These are phyloP conservation scores for Aristolochia californica DNA, from an alignment of 164 flowering plant species.

Conservation along the genomic window DNA sequence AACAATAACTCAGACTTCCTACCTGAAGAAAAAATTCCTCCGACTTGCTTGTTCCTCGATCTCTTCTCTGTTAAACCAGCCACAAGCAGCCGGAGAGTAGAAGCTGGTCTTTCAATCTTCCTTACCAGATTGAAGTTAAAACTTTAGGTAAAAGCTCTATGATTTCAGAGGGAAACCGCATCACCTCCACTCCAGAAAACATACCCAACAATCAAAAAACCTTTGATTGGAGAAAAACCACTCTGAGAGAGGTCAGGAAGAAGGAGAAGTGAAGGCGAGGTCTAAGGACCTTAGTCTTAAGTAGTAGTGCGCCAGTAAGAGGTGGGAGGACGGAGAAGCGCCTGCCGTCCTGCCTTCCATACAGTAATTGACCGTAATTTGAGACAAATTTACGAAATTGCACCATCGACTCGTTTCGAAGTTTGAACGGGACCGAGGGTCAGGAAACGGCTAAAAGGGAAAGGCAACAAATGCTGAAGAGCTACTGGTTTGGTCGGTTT, in stretches of 20 bases:
- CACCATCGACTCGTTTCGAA: slow-evolving; percentile 24
- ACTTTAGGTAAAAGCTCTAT: too few species aligned
- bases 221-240: slow-evolving; percentile 10
- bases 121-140: too few species aligned
- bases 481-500: slow-evolving; percentile 40
- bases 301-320: slow-evolving; percentile 26
- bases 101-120: too few species aligned
- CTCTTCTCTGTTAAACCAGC: too few species aligned
- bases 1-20: too few species aligned
- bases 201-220: background rate
- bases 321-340: background rate
- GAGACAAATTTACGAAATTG: slow-evolving; percentile 26
- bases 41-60: too few species aligned
- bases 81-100: too few species aligned
- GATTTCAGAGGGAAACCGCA: too few species aligned
- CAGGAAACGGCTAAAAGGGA: slow-evolving; percentile 23
- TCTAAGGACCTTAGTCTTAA: slow-evolving; percentile 15
- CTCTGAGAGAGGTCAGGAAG: too few species aligned
- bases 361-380: background rate
- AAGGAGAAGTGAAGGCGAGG: slow-evolving; percentile 3
- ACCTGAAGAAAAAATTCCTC: too few species aligned
- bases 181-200: slow-evolving; percentile 1
- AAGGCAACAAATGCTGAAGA: slow-evolving; percentile 35
- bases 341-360: too few species aligned
- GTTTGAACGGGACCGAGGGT: slow-evolving; percentile 16